Evolutionary conservation across 2,329 filamentous ascomycete species (phyloP), one percentile per base, ranked within the genome.

Genomic region (Xylaria sp.): DNA sequence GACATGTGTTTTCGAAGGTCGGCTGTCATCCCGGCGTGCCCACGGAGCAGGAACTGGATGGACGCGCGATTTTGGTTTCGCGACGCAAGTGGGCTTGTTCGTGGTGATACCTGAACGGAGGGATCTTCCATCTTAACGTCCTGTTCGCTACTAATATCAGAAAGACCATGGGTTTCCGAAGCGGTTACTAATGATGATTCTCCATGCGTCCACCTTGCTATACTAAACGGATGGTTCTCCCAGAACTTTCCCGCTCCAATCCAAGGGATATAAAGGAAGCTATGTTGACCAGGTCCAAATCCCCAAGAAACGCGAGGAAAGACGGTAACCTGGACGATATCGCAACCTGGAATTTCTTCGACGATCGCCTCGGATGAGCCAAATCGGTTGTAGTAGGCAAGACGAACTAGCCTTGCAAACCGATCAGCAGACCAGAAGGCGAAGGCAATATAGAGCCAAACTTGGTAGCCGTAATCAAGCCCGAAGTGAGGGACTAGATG

Each of bases 161-260:
- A 10, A 23, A 10, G 44, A 46, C 20, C 9, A n/a, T 10, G 3
- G 23, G 44, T 46, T 11, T 46, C 23, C 15, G 48, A 15, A 51
- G 11, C 10, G 26, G 36, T 38, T 5, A 51, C 44, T 17, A 46
- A 38, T 60, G 56, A 9, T 7, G 5, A 46, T 10, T 23, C 58
- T 59, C 58, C 20, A 48, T 61, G n/a, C 33, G 38, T 48, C 59
- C 74, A 71, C 20, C 42, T 63, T 10, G 74, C 69, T 9, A 76
- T 63, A 33, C 73, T 75, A 36, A 75, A 76, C 2, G 74, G 74
- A 33, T 76, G 74, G 46, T 65, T 76, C 38, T 76, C 74, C 74
- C 74, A 75, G 57, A 40, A 71, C 63, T 56, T 74, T 6, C 54
- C 70, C 13, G 57, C 57, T 40, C 63, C 63, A 51, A 68, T 31